Base-by-base conservation (phyloP, 345 rosid genomes). In the Acer saccharum region DNA sequence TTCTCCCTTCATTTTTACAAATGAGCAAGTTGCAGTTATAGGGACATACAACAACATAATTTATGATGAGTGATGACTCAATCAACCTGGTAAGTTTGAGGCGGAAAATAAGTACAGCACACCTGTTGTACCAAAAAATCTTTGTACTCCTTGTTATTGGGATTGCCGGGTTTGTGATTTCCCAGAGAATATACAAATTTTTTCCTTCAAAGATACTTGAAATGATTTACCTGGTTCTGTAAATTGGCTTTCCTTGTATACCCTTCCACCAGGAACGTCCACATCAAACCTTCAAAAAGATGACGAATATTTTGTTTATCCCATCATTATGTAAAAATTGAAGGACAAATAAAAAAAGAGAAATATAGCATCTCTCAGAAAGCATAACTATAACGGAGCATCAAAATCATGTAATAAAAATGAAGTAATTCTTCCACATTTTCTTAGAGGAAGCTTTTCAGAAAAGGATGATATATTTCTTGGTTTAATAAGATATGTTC, bases 181-280 rank as follows among this genome's bases (percentile, higher is more conserved):
- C 46, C 41, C 7, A 1, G 8, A 0, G 3, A 73, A 3, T 14
- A 60, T 6, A 70, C 73, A 14, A 21, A 50, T 25, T 43, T 62
- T 16, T 74, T 48, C 17, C 27, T 65, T 43, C 32, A 65, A 10
- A 78, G 8, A 54, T 43, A 29, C 20, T 48, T 66, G 54, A 55
- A 65, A 60, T 29, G 61, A 58, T 29, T 71, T 84, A 93, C 99
- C 98, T 76, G 98, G 90, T 86, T 91, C 99, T 1, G 99, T 90
- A 78, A 91, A 93, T 87, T 84, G 88, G 82, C 98, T 91, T 81
- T 95, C 98, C 82, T 89, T 90, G 84, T 88, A 93, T 54, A 88
- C 86, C 73, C 91, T 85, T 84, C 98, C 99, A 54, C 96, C 96
- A 41, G 98, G 96, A 86, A 93, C 89, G 81, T 92, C 97, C 72